Percentiles rank a stretch among this genome's conserved stretches.
Evolutionary conservation across 805 yeast species (phyloP).

Genomic region (Kuraishia hungarica): DNA sequence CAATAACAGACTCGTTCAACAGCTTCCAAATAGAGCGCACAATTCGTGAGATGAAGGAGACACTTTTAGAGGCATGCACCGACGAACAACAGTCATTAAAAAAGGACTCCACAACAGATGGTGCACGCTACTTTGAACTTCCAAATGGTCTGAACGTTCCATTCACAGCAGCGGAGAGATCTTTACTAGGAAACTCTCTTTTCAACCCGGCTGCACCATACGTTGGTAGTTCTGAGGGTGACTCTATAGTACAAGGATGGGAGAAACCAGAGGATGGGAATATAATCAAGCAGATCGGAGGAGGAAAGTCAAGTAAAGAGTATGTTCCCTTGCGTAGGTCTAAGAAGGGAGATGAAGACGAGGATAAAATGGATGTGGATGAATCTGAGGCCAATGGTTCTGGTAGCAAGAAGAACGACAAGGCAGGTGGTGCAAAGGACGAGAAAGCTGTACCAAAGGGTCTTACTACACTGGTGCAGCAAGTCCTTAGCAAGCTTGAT

Average conservation of each 20-base stretch:
- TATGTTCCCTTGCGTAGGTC: conserved; percentile 68
- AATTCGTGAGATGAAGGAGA: conserved; percentile 70
- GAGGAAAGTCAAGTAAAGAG: conserved; percentile 42
- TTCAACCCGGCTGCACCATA: conserved; percentile 48
- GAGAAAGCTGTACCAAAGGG: conserved; percentile 18
- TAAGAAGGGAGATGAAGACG: conserved; percentile 23
- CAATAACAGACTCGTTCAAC: conserved; percentile 40
- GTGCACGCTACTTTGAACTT: conserved; percentile 51
- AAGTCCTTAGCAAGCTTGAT: conserved; percentile 52
- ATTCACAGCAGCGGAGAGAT: conserved; percentile 48
- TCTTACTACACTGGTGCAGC: conserved; percentile 51
- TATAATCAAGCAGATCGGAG: conserved; percentile 22
- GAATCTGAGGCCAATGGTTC: conserved; percentile 2
- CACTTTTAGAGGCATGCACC: conserved; percentile 35
- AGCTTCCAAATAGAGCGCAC: conserved; percentile 48
- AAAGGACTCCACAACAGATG: conserved; percentile 15
- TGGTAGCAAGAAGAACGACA: conserved; percentile 4
- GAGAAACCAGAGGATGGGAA: conserved; percentile 44
- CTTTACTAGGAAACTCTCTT: conserved; percentile 59
- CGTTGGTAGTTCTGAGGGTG: conserved; percentile 13
- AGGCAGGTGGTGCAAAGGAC: conserved; percentile 7
- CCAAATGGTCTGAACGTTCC: conserved; percentile 68
- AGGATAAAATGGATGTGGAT: conserved; percentile 25
- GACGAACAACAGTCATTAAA: conserved; percentile 12
- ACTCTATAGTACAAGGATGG: conserved; percentile 20